Conservation (phyloP, 108 stramenopile species). For the Epipyxis sp. region DNA sequence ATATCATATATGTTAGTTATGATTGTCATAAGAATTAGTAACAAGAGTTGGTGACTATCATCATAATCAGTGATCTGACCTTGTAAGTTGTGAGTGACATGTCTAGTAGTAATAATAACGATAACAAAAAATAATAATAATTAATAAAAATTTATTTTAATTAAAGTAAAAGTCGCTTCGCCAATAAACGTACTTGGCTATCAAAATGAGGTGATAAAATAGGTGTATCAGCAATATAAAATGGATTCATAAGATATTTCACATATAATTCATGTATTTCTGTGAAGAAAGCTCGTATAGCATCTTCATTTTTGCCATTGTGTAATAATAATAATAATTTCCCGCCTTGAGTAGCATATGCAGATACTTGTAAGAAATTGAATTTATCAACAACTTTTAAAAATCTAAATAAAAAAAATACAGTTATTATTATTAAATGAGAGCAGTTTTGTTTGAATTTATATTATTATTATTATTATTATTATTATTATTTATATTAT, state of each 20-base stretch:
- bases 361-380: conserved; percentile 8
- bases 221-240: neutral
- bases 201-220: conserved; percentile 11
- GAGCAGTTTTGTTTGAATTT: too few species aligned
- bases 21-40: too few species aligned
- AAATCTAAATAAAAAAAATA: conserved; percentile 26
- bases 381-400: conserved; percentile 22
- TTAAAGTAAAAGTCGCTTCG: neutral
- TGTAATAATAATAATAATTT: conserved; percentile 17
- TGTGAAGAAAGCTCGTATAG: conserved; percentile 17
- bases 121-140: too few species aligned
- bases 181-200: neutral
- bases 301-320: conserved; percentile 23
- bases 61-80: too few species aligned
- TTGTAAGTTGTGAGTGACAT: too few species aligned
- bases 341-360: conserved; percentile 27
- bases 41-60: too few species aligned
- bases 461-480: too few species aligned
- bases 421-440: too few species aligned
- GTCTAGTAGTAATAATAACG: too few species aligned
- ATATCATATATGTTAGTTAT: too few species aligned
- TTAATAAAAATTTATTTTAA: too few species aligned
- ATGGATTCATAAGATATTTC: conserved; percentile 20
- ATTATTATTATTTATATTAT: too few species aligned
- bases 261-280: conserved; percentile 23